Base-by-base conservation (phyloP, 139 green algal genomes). In the Chlorella sp. region DNA sequence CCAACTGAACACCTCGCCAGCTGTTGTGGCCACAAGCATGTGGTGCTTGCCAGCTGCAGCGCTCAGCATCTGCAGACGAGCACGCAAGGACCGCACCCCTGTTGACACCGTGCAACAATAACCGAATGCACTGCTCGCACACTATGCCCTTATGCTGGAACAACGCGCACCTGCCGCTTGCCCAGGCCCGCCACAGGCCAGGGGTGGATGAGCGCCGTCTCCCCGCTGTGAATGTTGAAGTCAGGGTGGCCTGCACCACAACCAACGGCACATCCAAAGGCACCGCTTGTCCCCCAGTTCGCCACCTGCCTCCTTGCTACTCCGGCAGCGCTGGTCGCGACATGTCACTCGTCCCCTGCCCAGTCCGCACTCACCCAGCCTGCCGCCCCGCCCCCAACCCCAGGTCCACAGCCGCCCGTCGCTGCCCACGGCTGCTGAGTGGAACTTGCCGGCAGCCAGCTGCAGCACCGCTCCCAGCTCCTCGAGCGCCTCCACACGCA, bases 11-110 rank as follows among this genome's bases (percentile, higher is more conserved):
- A 98, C 82, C 77, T 97, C 92, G 22, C 91, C 94, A 3, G 74
- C 74, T 10, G 32, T 72, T 1, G 88, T 89, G 67, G 91, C 79
- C 2, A 84, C 87, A 36, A 96, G 75, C 34, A 85, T 96, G 87
- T 97, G 94, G 81, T 95, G 88, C 87, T 97, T 96, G 67, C 76
- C 91, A 0, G 88, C 88, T 6, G 91, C 86, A 49, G 93, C 84
- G 5, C 35, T 59, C 23, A 77, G 65, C n/a, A n/a, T n/a, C n/a
- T n/a, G n/a, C n/a, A n/a, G n/a, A n/a, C n/a, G n/a, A n/a, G n/a
- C n/a, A n/a, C n/a, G n/a, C n/a, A n/a, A n/a, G n/a, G n/a, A n/a
- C n/a, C n/a, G n/a, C n/a, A n/a, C n/a, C n/a, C n/a, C n/a, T n/a
- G n/a, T n/a, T n/a, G n/a, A n/a, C n/a, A n/a, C n/a, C n/a, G n/a